Conservation (phyloP, 352 stramenopile genomes). For the Albugo laibachii region DNA sequence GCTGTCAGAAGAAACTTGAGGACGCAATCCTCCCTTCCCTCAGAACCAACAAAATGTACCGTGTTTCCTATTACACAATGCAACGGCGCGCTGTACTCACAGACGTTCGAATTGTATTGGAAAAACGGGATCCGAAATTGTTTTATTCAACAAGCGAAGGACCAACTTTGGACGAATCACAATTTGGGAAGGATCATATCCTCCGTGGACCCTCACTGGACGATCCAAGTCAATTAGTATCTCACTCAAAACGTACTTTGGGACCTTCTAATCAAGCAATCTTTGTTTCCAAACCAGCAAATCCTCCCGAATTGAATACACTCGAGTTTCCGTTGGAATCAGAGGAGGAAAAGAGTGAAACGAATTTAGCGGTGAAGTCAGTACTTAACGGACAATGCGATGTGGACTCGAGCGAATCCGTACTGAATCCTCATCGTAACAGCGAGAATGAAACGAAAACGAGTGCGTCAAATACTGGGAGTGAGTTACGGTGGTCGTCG, state of each 20-base stretch:
- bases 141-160: conserved; percentile 17
- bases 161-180: conserved; percentile 27
- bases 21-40: conserved; percentile 47
- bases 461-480: no score
- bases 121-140: conserved; percentile 29
- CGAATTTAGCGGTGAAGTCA: no score
- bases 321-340: no score
- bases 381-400: no score
- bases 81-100: conserved; percentile 54
- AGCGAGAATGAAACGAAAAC: no score
- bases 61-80: conserved; percentile 45
- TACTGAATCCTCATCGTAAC: no score
- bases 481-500: no score
- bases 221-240: conserved; percentile 50
- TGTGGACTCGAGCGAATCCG: no score
- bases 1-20: conserved; percentile 30
- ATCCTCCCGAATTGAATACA: no score
- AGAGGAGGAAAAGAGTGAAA: no score
- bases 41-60: conserved; percentile 43
- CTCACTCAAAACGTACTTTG: conserved; percentile 29
- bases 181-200: conserved; percentile 40
- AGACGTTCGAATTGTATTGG: conserved; percentile 58
- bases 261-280: conserved; percentile 34
- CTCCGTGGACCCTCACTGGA: conserved; percentile 44
- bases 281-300: conserved; percentile 58